Evolutionary conservation across 495 filamentous ascomycete genomes (phyloP), one percentile per base, ranked within the genome.

Genomic region (Xylaria sp.): DNA sequence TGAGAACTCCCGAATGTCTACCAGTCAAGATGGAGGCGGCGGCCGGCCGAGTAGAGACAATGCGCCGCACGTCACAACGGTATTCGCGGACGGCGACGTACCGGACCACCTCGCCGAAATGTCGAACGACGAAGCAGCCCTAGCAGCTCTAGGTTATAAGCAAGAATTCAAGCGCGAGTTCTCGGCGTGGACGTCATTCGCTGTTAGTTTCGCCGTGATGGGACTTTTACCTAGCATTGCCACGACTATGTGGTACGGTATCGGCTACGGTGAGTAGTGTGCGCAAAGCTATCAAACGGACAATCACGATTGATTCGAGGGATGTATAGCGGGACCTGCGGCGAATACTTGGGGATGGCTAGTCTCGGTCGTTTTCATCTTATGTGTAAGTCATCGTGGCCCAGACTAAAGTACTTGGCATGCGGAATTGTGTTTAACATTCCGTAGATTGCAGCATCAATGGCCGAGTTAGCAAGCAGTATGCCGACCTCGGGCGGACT

Each of bases 321-420:
- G 1, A 26, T 61, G n/a, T 40, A 21, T 53, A 79, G 77, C 92
- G 24, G 92, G 92, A 14, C 92, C 91, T 1, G 91, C 89, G 15
- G 91, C 90, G n/a, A 93, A 93, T 90, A 90, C 90, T 2, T 93
- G 92, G 92, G 92, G 92, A 21, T 94, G 92, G 92, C 80, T 94
- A 41, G 83, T 94, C 66, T 90, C 90, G 31, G 92, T 93, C 85
- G 61, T 90, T 17, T 93, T 92, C 67, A 93, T 94, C 62, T 87
- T 93, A 76, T 92, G 88, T 76, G 87, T 94, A 69, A 91, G 77
- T 46, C 31, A 33, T 58, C 41, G 0, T 44, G 87, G 91, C 91
- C n/a, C 8, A 29, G 40, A 46, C n/a, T 8, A 44, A 40, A 31
- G 15, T 9, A 48, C 21, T 41, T 43, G 19, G 14, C 19, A 17